phyloP scores from a whole-genome alignment of 495 filamentous ascomycete genomes.

The Trichoderma erinaceum region DNA sequence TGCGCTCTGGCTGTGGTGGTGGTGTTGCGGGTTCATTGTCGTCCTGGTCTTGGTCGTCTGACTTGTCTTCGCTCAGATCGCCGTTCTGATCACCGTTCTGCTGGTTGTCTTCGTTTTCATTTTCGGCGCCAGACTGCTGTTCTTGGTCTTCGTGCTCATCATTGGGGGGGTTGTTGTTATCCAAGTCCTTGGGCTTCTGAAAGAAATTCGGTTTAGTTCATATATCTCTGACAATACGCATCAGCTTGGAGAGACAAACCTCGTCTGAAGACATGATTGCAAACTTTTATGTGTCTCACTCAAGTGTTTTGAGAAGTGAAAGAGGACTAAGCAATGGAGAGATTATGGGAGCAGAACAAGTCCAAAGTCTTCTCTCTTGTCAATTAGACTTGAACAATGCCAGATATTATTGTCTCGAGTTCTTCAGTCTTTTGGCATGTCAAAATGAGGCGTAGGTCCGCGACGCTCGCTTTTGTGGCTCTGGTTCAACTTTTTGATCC shows the following conservation, averaged over 20 bases:
- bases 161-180: background rate
- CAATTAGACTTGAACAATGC: background rate
- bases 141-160: background rate
- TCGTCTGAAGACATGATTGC: slow-evolving; percentile 5
- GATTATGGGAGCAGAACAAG: background rate
- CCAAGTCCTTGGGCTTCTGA: slow-evolving; percentile 16
- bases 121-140: background rate
- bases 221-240: background rate
- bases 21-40: slow-evolving; percentile 11
- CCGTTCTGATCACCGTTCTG: background rate
- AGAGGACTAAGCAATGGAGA: background rate
- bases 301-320: background rate
- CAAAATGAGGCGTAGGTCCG: background rate
- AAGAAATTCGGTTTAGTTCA: background rate
- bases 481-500: background rate
- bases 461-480: slow-evolving; percentile 10
- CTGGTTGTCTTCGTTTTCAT: background rate
- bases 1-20: background rate
- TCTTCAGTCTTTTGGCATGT: background rate
- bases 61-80: slow-evolving; percentile 10
- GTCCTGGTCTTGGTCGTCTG: background rate
- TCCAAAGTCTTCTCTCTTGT: background rate
- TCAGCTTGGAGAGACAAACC: background rate
- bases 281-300: background rate
- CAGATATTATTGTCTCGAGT: background rate